Conservation (phyloP, 2,329 filamentous ascomycete species). For the Biscogniauxia sp. region DNA sequence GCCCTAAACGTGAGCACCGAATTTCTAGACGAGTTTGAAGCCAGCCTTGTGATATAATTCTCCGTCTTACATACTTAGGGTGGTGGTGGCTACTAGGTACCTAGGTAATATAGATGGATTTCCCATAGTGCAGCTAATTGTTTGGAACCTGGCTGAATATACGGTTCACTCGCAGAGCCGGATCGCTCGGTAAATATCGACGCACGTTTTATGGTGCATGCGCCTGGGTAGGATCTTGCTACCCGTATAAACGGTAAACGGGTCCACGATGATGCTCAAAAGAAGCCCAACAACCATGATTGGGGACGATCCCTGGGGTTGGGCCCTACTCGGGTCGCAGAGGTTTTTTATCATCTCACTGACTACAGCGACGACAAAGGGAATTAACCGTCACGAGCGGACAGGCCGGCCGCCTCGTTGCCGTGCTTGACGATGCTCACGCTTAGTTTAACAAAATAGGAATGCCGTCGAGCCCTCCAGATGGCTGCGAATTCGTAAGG, state of each 20-base stretch:
- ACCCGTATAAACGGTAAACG: conserved; percentile 20
- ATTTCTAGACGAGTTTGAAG: too few relatives aligned
- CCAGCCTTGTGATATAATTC: too few relatives aligned
- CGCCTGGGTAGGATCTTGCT: conserved; percentile 32
- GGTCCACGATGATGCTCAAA: conserved; percentile 31
- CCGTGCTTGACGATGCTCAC: conserved; percentile 30
- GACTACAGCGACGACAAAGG: conserved; percentile 25
- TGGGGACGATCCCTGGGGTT: conserved; percentile 28
- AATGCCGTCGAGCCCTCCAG: conserved; percentile 11
- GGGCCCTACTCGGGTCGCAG: conserved; percentile 33
- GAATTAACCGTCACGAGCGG: conserved; percentile 26
- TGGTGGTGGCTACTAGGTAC: conserved; percentile 21
- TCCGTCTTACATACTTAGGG: too few relatives aligned
- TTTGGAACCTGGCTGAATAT: conserved; percentile 28
- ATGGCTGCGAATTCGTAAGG: conserved; percentile 13
- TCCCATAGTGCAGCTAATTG: conserved; percentile 26
- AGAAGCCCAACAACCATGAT: conserved; percentile 24
- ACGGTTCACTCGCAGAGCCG: conserved; percentile 24
- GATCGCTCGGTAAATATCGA: conserved; percentile 33
- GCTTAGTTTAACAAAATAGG: conserved; percentile 17
- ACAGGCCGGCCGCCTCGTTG: conserved; percentile 30
- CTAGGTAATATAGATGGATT: conserved; percentile 34
- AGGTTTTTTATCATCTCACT: conserved; percentile 32
- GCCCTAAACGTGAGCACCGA: not conserved
- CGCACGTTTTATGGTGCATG: conserved; percentile 35